These are phyloP conservation scores for Lactifluus pinguis DNA, from an alignment of 768 basidiomycete species.

Conservation along the genomic window DNA sequence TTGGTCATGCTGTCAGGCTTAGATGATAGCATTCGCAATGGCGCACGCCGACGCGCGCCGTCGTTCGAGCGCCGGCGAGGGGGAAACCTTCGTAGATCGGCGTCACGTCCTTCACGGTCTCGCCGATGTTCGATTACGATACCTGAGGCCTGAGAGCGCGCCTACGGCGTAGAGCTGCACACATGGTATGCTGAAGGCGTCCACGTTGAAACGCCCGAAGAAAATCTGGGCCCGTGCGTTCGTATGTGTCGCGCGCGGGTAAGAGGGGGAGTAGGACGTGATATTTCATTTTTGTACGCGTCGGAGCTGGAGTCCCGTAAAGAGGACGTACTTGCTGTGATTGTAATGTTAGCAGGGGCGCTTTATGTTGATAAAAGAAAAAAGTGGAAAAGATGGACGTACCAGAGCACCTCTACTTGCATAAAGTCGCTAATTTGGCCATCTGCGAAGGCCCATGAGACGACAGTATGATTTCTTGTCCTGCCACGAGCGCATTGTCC, in stretches of 20 bases:
- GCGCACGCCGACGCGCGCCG: constrained; percentile 54
- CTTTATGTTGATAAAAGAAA: background rate
- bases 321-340: constrained; percentile 79
- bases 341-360: background rate
- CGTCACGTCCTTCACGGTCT: constrained; percentile 65
- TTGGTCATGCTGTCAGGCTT: constrained; percentile 47
- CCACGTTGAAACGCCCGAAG: constrained; percentile 89
- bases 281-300: constrained; percentile 82
- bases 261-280: constrained; percentile 70
- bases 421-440: constrained; percentile 68
- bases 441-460: constrained; percentile 79
- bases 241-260: constrained; percentile 54
- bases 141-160: constrained; percentile 49
- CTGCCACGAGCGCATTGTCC: constrained; percentile 68
- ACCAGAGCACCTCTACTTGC: constrained; percentile 89
- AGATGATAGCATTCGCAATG: constrained; percentile 69
- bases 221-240: constrained; percentile 71
- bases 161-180: constrained; percentile 76
- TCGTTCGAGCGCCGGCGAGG: constrained; percentile 42
- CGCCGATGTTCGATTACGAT: constrained; percentile 66
- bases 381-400: constrained; percentile 5
- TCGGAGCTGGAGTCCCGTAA: constrained; percentile 61
- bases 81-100: constrained; percentile 70
- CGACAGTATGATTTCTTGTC: constrained; percentile 63
- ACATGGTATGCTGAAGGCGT: constrained; percentile 72